phyloP scores from a whole-genome alignment of 305 asterid species.

The Coffea humblotiana region DNA sequence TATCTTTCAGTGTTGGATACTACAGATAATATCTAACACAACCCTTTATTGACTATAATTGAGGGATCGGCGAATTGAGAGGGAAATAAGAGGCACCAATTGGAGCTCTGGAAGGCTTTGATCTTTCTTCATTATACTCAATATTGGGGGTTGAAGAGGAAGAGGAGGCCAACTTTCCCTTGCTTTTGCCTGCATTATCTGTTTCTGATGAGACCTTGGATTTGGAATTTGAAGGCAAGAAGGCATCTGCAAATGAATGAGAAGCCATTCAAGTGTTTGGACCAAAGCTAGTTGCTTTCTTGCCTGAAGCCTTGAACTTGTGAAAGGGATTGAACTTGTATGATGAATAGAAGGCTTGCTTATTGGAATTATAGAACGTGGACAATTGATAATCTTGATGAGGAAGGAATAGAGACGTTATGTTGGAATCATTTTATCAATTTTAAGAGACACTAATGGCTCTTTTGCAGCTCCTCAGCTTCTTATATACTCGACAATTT shows the following conservation, averaged over 20 bases:
- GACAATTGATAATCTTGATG: no score
- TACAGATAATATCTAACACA: background rate
- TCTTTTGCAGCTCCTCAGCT: no score
- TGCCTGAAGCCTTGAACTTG: no score
- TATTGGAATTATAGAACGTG: no score
- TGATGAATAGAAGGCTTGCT: no score
- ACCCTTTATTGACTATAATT: background rate
- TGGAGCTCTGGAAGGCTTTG: slow-evolving; percentile 1
- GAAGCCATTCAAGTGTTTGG: background rate
- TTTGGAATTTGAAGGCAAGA: background rate
- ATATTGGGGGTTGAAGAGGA: background rate
- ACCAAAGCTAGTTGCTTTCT: no score
- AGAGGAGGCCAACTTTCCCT: background rate
- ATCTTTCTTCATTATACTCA: background rate
- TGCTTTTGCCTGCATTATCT: background rate
- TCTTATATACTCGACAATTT: no score
- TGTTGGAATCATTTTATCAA: no score
- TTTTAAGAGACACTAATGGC: no score
- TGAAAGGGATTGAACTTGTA: no score
- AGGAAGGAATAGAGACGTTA: no score
- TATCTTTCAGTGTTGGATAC: background rate
- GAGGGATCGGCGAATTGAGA: background rate
- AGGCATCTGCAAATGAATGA: background rate
- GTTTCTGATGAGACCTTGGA: background rate
- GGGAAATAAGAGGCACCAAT: slow-evolving; percentile 9